Evolutionary conservation across 805 yeast genomes (phyloP), one percentile per base, ranked within the genome.

Genomic region (Candida suzukii): DNA sequence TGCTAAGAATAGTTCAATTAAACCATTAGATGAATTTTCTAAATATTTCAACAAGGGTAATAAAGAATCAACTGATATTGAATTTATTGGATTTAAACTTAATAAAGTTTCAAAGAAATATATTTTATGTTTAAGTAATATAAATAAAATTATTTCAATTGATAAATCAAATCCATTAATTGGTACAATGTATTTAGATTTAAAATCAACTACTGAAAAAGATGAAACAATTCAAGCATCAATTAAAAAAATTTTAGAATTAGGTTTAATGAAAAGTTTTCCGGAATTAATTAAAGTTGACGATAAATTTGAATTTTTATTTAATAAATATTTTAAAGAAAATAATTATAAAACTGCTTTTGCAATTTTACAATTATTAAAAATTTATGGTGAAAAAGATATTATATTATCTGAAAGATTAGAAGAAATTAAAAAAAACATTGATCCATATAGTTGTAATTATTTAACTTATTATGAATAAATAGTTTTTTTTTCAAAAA

Each of bases 81-180:
- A 57, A 47, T 56, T 43, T 53, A 68, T 41, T 57, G 78, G 76
- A 64, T 71, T 45, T 58, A 66, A 40, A 71, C 73, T 33, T 62
- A 65, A 58, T 50, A 58, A 39, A 45, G 66, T 36, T 56, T 54
- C 58, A 59, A 48, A 52, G 37, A 73, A 71, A 48, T 73, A 64
- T 43, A 68, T 70, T 8, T 60, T 73, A 46, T 70, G 73, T 17
- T 57, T 68, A 39, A 76, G 64, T 49, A 66, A 74, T 2, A 46
- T 70, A 43, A 66, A 66, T 47, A 71, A 59, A 47, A 43, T 57
- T 21, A 21, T 37, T 14, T 30, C 43, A 11, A n/a, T 18, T 53
- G 17, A 32, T 41, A 5, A 47, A 53, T 24, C 42, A 16, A 43
- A 51, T 30, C 50, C 54, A 5, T 33, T 37, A 14, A 47, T 60